Percentiles rank a stretch among this genome's conserved stretches.
Evolutionary conservation across 345 rosid genomes (phyloP).

Genomic region (Brassica incana): DNA sequence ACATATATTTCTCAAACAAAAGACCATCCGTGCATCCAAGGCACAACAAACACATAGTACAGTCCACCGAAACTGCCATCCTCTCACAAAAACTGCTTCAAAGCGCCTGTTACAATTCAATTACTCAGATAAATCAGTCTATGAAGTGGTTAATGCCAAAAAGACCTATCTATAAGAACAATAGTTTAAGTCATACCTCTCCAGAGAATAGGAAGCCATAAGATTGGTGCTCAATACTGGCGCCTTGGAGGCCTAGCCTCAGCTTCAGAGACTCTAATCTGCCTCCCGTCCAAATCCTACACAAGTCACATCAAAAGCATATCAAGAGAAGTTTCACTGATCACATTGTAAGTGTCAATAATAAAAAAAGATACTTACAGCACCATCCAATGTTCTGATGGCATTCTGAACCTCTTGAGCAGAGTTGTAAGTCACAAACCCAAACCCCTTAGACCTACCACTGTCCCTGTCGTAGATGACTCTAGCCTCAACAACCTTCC

Average conservation of each 20-base stretch:
- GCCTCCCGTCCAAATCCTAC: conserved; percentile 88
- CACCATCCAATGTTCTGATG: conserved; percentile 69
- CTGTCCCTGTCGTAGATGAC: conserved; percentile 92
- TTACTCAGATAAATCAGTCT: conserved; percentile 8
- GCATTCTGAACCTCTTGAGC: conserved; percentile 77
- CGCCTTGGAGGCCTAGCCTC: conserved; percentile 89
- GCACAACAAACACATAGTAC: conserved; percentile 23
- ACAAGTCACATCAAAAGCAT: conserved; percentile 6
- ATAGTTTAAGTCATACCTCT: conserved; percentile 30
- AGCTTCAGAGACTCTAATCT: conserved; percentile 82
- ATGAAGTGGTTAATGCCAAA: not conserved
- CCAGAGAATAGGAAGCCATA: conserved; percentile 26
- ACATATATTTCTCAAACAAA: conserved; percentile 24
- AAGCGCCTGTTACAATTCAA: conserved; percentile 29
- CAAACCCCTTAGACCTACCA: conserved; percentile 96
- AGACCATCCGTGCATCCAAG: conserved; percentile 22
- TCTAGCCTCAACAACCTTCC: conserved; percentile 85
- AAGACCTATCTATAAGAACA: not conserved
- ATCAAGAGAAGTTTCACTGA: not conserved
- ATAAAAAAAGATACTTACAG: conserved; percentile 51
- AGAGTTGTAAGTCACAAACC: conserved; percentile 83
- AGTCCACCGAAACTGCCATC: conserved; percentile 31
- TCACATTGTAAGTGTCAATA: not conserved
- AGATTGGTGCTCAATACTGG: conserved; percentile 50
- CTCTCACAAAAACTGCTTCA: conserved; percentile 21